Conservation (phyloP, 768 basidiomycete species). For the Lactarius hengduanensis region DNA sequence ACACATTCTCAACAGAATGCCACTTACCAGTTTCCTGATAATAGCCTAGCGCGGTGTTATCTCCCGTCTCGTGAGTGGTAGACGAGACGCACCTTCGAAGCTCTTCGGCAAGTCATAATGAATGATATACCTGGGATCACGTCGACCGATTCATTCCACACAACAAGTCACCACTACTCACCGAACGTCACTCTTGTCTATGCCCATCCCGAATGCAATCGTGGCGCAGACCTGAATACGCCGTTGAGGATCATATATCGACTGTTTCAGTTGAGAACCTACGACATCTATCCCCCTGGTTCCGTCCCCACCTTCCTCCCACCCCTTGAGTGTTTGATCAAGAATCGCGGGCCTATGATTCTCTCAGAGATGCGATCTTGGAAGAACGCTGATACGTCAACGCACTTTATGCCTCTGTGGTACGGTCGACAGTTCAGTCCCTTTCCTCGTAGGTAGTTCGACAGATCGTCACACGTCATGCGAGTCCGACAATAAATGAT, state of each 20-base stretch:
- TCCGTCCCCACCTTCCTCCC: slow-evolving; percentile 54
- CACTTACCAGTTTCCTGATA: slow-evolving; percentile 80
- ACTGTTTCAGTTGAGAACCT: slow-evolving; percentile 31
- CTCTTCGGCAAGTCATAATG: slow-evolving; percentile 83
- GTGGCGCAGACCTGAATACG: slow-evolving; percentile 65
- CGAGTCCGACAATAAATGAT: slow-evolving; percentile 78
- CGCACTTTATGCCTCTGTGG: slow-evolving; percentile 62
- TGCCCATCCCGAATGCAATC: slow-evolving; percentile 84
- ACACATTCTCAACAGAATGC: background rate
- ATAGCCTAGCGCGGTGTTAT: slow-evolving; percentile 52
- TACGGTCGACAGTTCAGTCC: slow-evolving; percentile 70
- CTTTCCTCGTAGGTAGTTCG: slow-evolving; percentile 59
- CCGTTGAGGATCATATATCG: background rate
- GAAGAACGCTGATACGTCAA: slow-evolving; percentile 33
- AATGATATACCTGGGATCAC: slow-evolving; percentile 59
- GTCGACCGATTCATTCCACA: background rate
- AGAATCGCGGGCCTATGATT: slow-evolving; percentile 46
- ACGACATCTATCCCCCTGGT: slow-evolving; percentile 63
- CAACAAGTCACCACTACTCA: slow-evolving; percentile 31
- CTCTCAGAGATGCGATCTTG: slow-evolving; percentile 6
- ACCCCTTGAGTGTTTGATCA: slow-evolving; percentile 52
- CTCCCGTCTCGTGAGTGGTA: background rate
- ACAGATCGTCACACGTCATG: slow-evolving; percentile 64
- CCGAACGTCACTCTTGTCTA: slow-evolving; percentile 80
- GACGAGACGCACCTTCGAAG: slow-evolving; percentile 59